These are phyloP conservation scores for Plantago ovata DNA, from an alignment of 257 asterid genomes.

Conservation along the genomic window DNA sequence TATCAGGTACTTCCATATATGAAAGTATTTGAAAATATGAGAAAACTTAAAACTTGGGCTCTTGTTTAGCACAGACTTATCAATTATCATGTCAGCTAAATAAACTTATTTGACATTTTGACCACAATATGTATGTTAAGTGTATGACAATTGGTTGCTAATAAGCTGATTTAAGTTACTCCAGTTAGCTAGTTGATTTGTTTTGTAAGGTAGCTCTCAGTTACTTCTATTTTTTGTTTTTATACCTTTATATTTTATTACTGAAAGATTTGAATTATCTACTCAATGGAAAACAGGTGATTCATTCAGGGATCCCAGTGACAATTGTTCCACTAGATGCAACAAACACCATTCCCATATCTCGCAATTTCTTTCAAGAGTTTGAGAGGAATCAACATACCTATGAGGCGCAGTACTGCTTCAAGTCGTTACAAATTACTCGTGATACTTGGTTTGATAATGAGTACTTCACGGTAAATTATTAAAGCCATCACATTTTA, in stretches of 20 bases:
- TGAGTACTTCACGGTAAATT: conserved; percentile 56
- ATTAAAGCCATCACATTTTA: not conserved
- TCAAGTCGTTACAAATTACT: conserved; percentile 64
- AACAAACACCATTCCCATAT: conserved; percentile 75
- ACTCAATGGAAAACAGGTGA: conserved; percentile 38
- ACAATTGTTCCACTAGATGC: conserved; percentile 92
- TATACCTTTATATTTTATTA: not conserved
- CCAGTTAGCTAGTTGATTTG: too few species aligned
- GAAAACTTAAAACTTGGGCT: too few species aligned
- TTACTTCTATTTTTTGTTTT: not conserved
- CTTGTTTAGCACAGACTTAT: too few species aligned
- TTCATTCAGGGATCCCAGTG: conserved; percentile 78
- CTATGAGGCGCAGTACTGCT: conserved; percentile 78
- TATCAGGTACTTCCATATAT: conserved; percentile 93
- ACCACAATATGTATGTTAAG: too few species aligned
- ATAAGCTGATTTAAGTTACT: too few species aligned
- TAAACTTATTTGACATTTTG: too few species aligned
- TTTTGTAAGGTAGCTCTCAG: too few species aligned
- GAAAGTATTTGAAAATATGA: too few species aligned
- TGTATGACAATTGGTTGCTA: too few species aligned
- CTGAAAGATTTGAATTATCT: not conserved
- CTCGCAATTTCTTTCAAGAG: conserved; percentile 37
- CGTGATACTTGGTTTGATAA: conserved; percentile 68
- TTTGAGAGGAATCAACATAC: conserved; percentile 73
- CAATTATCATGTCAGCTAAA: too few species aligned